Base-by-base conservation (phyloP, 179 eudicot genomes). In the Drosera spatulata region DNA sequence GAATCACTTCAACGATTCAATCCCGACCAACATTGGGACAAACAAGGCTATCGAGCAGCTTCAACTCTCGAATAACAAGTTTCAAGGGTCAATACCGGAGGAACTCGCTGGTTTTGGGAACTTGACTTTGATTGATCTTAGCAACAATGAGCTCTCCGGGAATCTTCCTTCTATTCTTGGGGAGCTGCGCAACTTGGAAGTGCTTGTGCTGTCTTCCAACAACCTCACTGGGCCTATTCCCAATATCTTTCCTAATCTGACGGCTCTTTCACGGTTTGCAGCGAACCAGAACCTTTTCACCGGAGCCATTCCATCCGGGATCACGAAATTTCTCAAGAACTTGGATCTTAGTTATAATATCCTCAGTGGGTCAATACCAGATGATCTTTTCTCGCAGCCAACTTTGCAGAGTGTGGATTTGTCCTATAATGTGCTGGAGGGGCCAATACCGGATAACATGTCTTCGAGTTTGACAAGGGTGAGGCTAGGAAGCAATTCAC, bases 311-410 rank as follows among this genome's bases (percentile, higher is more conserved):
- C 96, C 97, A 59, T 7, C 69, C 51, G 87, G 87, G 66, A 62
- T 87, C 52, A 73, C 96, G 3, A 61, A 63, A 7, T 60, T 41
- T 58, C 65, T 85, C 39, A 53, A 22, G 37, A 75, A 57, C 60
- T 67, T 91, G 67, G 96, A 88, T 72, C 79, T 87, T 3, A 88
- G 97, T 76, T 88, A 75, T 63, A 91, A 91, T 55, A 53, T 39
- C 3, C 59, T 91, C 13, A 61, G 6, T 39, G 96, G 91, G 60
- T 61, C 73, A 0, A 75, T 91, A 22, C 87, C 91, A 0, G 11
- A 3, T 10, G 84, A 80, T 75, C 66, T 91, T 58, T 64, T 91
- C 40, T 74, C 83, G 7, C 73, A 56, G 22, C 47, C 77, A 41
- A 74, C 79, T 45, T 61, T 87, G 88, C 69, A 71, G 62, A 43